These are phyloP conservation scores for Omphalotus guepiniiformis DNA, from an alignment of 768 basidiomycete genomes.

Conservation along the genomic window DNA sequence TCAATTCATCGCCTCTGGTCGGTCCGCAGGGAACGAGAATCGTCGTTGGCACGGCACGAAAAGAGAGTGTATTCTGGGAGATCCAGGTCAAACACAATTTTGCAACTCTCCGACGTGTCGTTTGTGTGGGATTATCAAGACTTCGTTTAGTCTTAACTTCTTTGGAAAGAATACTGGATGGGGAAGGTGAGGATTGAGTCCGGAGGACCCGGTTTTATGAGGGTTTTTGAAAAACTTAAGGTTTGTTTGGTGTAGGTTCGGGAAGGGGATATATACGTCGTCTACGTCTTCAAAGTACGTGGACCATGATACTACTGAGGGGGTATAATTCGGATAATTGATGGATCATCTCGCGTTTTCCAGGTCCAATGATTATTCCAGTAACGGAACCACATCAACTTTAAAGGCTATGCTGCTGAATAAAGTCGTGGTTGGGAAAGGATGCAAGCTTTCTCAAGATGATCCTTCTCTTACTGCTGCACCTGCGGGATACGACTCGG, in stretches of 20 bases:
- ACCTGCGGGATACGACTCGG: slow-evolving; percentile 64
- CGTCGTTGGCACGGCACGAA: slow-evolving; percentile 74
- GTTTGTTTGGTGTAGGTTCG: slow-evolving; percentile 40
- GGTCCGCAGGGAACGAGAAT: slow-evolving; percentile 66
- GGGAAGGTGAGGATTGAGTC: slow-evolving; percentile 46
- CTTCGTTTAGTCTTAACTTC: slow-evolving; percentile 58
- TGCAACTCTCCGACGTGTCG: slow-evolving; percentile 58
- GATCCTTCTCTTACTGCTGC: slow-evolving; percentile 51
- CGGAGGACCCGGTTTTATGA: too few species aligned
- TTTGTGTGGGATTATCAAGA: slow-evolving; percentile 59
- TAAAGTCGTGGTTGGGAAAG: slow-evolving; percentile 70
- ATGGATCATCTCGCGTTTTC: background rate
- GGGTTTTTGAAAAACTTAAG: too few species aligned
- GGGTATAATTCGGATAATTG: background rate
- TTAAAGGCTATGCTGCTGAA: slow-evolving; percentile 68
- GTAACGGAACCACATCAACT: slow-evolving; percentile 48
- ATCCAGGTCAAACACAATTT: slow-evolving; percentile 51
- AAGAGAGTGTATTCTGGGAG: slow-evolving; percentile 59
- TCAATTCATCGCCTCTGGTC: slow-evolving; percentile 48
- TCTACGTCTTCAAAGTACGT: slow-evolving; percentile 73
- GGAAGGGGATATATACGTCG: slow-evolving; percentile 68
- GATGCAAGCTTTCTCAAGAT: slow-evolving; percentile 60
- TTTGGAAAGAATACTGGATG: slow-evolving; percentile 70
- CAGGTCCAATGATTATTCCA: slow-evolving; percentile 69
- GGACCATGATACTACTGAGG: too few species aligned